These are phyloP conservation scores for Gaillardinia entomophila DNA, from an alignment of 805 yeast species.

Conservation along the genomic window DNA sequence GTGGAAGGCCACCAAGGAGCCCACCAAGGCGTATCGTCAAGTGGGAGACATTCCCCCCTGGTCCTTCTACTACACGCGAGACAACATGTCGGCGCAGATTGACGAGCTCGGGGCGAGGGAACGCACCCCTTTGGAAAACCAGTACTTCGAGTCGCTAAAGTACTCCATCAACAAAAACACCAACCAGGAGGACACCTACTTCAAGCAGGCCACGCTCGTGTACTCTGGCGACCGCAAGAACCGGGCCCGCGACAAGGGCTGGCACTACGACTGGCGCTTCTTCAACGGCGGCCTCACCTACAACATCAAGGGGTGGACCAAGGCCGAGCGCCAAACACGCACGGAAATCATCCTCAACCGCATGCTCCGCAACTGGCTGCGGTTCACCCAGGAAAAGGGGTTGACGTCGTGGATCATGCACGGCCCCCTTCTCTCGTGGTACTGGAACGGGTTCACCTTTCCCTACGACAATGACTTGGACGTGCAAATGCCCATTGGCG, in stretches of 20 bases:
- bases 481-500: conserved; percentile 10
- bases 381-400: conserved; percentile 9
- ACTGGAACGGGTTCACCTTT: conserved; percentile 11
- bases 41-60: neutral
- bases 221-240: conserved; percentile 5
- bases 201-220: conserved; percentile 9
- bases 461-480: conserved; percentile 11
- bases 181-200: conserved; percentile 7
- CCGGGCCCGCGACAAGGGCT: conserved; percentile 8
- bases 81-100: neutral
- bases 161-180: conserved; percentile 2
- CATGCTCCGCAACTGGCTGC: conserved; percentile 8
- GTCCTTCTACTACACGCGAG: neutral
- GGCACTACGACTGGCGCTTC: conserved; percentile 14
- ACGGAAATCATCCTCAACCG: conserved; percentile 10
- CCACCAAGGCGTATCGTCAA: neutral
- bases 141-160: conserved; percentile 6
- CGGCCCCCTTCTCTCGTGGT: conserved; percentile 11
- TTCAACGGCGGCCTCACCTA: conserved; percentile 8
- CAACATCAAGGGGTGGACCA: conserved; percentile 6
- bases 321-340: conserved; percentile 6
- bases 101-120: too few relatives aligned
- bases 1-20: neutral
- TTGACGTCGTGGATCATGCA: conserved; percentile 11
- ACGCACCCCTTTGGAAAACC: neutral